Base-by-base conservation (phyloP, 2,329 filamentous ascomycete genomes). In the Acarospora socialis region DNA sequence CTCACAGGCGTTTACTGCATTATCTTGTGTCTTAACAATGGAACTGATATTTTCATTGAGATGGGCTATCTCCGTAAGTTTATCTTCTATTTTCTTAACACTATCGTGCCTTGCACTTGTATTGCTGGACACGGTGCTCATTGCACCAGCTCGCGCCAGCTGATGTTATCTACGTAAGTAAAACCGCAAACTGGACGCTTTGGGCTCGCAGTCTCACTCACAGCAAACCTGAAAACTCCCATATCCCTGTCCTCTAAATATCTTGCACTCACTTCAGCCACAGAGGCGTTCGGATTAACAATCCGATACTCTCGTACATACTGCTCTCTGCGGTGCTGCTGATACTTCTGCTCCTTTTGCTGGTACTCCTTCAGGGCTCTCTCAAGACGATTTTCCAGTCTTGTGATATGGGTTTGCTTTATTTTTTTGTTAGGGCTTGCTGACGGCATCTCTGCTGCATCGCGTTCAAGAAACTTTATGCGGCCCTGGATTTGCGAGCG, bases 41-140 rank as follows among this genome's bases (percentile, higher is more conserved):
- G 78, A 72, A 37, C 79, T 77, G 39, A 90, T 71, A 47, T 86
- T 74, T 43, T 75, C 63, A 61, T 83, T 84, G 45, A 87, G 66
- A 28, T 66, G 52, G 17, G 72, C 66, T 24, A 87, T 68, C 52
- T 87, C 77, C 21, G 61, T 60, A 42, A 87, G 66, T 4, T 78
- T 83, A 51, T 70, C 66, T 56, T 87, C 80, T 45, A 90, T 87
- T 54, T 72, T 73, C 58, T 81, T 71, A 41, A 87, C 75, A 57
- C 87, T 81, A 51, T 80, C 81, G 64, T 87, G 81, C 34, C 81
- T 79, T 21, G 79, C 80, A 43, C 79, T 77, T 22, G 87, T 81
- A 41, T 78, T 77, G 42, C 79, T 79, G 30, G 87, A 72, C 5
- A 83, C 73, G 10, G 75, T 74, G 30, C 66, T 70, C 23, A 79